phyloP scores from a whole-genome alignment of 495 filamentous ascomycete genomes.

The Cercophora sp. region DNA sequence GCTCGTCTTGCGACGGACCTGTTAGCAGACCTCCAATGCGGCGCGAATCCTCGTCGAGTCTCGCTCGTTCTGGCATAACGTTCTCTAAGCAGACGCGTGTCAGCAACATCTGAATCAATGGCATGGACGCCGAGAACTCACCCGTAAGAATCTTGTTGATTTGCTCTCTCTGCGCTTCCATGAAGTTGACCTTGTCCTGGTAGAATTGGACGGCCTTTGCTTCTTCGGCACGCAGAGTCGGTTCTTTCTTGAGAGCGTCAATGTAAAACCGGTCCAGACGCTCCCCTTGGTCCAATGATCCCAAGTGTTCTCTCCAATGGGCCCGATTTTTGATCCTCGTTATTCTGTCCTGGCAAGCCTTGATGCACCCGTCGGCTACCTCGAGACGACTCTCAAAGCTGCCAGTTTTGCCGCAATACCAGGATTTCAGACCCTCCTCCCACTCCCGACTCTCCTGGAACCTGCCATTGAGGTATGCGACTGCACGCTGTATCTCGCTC shows the following conservation, averaged over 20 bases:
- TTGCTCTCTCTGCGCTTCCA: constrained; percentile 14
- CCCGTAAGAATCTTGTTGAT: constrained; percentile 20
- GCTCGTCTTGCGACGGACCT: constrained; percentile 25
- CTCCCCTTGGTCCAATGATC: constrained; percentile 42
- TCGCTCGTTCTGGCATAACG: constrained; percentile 12
- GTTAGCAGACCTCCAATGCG: constrained; percentile 32
- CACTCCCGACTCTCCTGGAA: constrained; percentile 16
- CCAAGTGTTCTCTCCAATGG: constrained; percentile 42
- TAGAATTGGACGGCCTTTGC: constrained; percentile 15
- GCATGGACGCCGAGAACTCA: constrained; percentile 3
- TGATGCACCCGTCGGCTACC: constrained; percentile 23
- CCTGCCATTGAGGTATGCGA: constrained; percentile 22
- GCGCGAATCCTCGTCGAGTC: constrained; percentile 15
- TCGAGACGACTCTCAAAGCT: constrained; percentile 31
- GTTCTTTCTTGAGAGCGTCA: constrained; percentile 42
- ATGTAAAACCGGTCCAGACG: constrained; percentile 46
- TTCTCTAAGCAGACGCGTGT: constrained; percentile 10
- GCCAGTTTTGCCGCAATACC: too few relatives aligned
- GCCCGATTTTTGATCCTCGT: constrained; percentile 18
- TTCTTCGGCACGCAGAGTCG: constrained; percentile 39
- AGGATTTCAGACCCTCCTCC: too few relatives aligned
- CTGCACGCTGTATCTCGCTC: constrained; percentile 36
- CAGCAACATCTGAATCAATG: not conserved
- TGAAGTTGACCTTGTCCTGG: constrained; percentile 15
- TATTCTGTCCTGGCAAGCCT: constrained; percentile 19